Evolutionary conservation across 208 protist species (phyloP).

Genomic region (Strigomonas galati): DNA sequence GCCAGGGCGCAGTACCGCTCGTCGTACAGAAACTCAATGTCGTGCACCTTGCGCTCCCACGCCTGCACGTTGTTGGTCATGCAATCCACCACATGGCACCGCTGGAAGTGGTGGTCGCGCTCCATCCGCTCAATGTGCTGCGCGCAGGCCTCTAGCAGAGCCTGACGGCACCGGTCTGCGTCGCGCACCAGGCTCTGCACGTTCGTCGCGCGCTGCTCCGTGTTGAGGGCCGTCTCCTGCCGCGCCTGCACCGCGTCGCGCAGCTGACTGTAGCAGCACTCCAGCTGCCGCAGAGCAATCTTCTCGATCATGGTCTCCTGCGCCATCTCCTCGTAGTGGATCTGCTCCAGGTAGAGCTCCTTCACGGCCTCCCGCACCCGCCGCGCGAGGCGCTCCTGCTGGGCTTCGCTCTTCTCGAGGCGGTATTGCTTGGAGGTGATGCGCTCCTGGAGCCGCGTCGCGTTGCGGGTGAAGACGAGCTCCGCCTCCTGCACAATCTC

Average conservation of each 20-base stretch:
- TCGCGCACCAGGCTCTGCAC: conserved; percentile 30
- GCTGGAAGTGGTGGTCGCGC: conserved; percentile 56
- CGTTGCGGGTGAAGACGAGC: conserved; percentile 22
- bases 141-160: conserved; percentile 39
- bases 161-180: conserved; percentile 30
- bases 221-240: conserved; percentile 25
- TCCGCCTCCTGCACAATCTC: conserved; percentile 35
- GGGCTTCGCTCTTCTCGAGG: conserved; percentile 38
- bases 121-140: conserved; percentile 36
- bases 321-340: conserved; percentile 50
- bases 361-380: conserved; percentile 76
- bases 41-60: conserved; percentile 59
- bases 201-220: conserved; percentile 18
- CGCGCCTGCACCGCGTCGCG: conserved; percentile 28
- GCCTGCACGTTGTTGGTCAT: conserved; percentile 36
- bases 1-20: conserved; percentile 42
- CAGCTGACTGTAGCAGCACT: conserved; percentile 56
- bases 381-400: conserved; percentile 68
- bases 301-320: conserved; percentile 60
- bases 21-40: conserved; percentile 56
- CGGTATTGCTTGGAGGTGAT: conserved; percentile 29
- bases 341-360: conserved; percentile 66
- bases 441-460: conserved; percentile 24
- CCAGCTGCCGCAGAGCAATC: conserved; percentile 51
- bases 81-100: conserved; percentile 43